Base-by-base conservation (phyloP, 2,329 filamentous ascomycete species). In the Trichoderma guizhouense region DNA sequence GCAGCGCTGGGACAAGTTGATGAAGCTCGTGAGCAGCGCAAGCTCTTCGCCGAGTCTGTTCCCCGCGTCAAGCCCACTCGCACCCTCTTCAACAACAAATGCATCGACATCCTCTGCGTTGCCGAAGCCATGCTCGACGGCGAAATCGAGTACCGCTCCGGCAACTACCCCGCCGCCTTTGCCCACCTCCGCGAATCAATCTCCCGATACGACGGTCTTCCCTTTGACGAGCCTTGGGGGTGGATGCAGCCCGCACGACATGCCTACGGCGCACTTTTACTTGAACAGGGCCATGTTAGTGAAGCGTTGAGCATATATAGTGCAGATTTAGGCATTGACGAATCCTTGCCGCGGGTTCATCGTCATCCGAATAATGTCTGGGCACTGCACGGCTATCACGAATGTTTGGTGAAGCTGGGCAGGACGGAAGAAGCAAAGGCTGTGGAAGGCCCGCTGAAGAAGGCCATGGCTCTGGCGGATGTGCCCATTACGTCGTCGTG, bases 211-310 rank as follows among this genome's bases (percentile, higher is more conserved):
- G 91, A 92, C 75, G 80, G 79, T 0, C 83, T 94, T 32, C 89
- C 88, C 0, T 94, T 92, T 73, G 90, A 91, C 63, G 92, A 94
- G 78, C 92, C 92, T 0, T 93, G 91, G 91, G 90, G 90, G 0
- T 94, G 92, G 91, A 93, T 94, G 91, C 90, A 92, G 77, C 92
- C 92, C 0, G 87, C 89, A 0, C 84, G 91, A 3, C 92, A 94
- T 78, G 91, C 91, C 0, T 91, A 91, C 65, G 91, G 89, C 1
- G 92, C 91, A 0, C 82, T 94, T 4, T 78, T 93, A 34, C 83
- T 93, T 14, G 92, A 94, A 77, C 91, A 92, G 76, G 88, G 86
- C 0, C 82, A 82, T n/a, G 81, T 87, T 0, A 83, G 86, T 28
- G 83, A 91, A 63, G 90, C 90, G 0, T 80, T 84, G 2, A 83